Evolutionary conservation across 805 yeast genomes (phyloP), one percentile per base, ranked within the genome.

Genomic region (Starmerella apicola): DNA sequence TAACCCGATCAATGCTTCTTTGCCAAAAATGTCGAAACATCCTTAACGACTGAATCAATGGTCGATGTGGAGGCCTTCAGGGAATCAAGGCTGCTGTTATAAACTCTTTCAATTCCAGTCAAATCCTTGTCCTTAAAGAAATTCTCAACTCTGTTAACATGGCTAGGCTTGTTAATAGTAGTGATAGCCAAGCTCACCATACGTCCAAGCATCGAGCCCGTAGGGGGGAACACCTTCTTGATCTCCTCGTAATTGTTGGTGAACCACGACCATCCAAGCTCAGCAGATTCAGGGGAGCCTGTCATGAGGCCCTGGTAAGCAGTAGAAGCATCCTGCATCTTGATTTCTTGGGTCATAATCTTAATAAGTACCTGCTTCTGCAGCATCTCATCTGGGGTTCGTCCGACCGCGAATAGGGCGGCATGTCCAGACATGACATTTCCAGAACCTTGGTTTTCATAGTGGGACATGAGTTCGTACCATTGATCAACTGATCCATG

Each of bases 251-350:
- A 88, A 60, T 86, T 77, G 12, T 44, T 53, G 52, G 70, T 68
- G 51, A 75, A 55, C 94, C 95, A 88, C 15, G 54, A 40, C 83
- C 86, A 86, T 49, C 78, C 62, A 10, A 74, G 70, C 49, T 73
- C 72, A 43, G 79, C 65, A 64, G 38, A 24, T 12, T 31, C 36
- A 33, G 64, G 66, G 39, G 63, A 67, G 52, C 75, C 76, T 12
- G 71, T 55, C 52, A 79, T 66, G 65, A 83, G 63, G 32, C 91
- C 86, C 46, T 65, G 72, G 74, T 86, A 68, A 50, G 94, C 93
- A 50, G 75, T 69, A 61, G 76, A 75, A 39, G 79, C 70, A 57
- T 81, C 93, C 65, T 81, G 91, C 4, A 61, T 40, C 49, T 74
- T 71, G 42, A 80, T 65, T 33, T 67, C 65, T 26, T 78, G 78